A percentile compares a stretch with the other conserved stretches of the same genome.
These are phyloP conservation scores for Trichoderma parareesei DNA, from an alignment of 495 filamentous ascomycete species.

Conservation along the genomic window DNA sequence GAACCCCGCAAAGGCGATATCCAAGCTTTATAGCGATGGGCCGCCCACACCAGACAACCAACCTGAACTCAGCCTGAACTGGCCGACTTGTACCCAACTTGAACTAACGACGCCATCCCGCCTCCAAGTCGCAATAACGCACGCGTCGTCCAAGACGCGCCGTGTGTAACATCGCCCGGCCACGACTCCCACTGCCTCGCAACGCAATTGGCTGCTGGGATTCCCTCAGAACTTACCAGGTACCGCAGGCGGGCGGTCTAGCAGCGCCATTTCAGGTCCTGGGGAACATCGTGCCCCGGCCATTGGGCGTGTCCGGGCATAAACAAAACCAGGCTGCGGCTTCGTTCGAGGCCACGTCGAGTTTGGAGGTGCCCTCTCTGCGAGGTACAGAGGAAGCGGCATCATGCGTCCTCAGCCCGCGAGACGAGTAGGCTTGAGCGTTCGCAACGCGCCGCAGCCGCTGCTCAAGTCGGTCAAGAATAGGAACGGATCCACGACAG, in stretches of 20 bases:
- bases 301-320: neutral
- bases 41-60: no score
- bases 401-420: neutral
- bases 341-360: no score
- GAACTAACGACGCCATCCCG: neutral
- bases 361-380: neutral
- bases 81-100: no score
- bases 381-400: neutral
- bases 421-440: neutral
- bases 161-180: neutral
- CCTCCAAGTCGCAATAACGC: neutral
- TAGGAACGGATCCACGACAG: neutral
- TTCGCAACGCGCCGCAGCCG: neutral
- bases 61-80: no score
- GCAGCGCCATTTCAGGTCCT: neutral
- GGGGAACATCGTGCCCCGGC: neutral
- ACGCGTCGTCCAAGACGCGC: constrained; percentile 6
- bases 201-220: neutral
- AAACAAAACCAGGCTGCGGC: no score
- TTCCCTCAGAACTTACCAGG: neutral
- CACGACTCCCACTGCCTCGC: neutral
- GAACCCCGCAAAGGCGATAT: neutral
- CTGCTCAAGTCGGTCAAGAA: neutral
- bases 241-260: neutral
- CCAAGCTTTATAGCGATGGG: neutral